Evolutionary conservation across 228 moss, liverwort and hornwort species (phyloP), one percentile per base, ranked within the genome.

Genomic region (Sphagnum fallax): DNA sequence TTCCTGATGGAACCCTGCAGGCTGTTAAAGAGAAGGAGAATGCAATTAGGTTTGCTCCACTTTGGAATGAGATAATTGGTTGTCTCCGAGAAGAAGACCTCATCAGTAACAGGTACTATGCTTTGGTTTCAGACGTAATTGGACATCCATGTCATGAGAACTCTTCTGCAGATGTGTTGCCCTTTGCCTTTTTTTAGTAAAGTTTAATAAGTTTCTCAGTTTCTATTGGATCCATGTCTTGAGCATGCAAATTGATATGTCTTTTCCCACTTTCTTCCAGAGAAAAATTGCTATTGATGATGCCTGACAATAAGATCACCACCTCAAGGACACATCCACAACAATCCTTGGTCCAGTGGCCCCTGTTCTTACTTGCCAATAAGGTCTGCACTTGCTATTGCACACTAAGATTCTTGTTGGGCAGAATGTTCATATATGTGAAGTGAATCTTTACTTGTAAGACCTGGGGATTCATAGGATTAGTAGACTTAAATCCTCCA

Each of bases 351-450:
- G 86, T 86, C 72, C 86, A 86, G 76, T 86, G 86, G 86, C 86
- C 86, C 69, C 72, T 86, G 52, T 86, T 86, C 72, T 76, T 86
- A 74, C 86, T 86, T 78, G 86, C 83, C 62, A 86, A 86, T 62
- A 86, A 86, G 86, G 86, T 86, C 47, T 72, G 70, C 16, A n/a
- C 6, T 50, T 50, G 48, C 55, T 50, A 32, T 32, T 32, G 32
- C 32, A 32, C 32, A 32, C 32, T 32, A 32, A 2, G 32, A 2
- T 32, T 32, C 32, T 32, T 32, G 32, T 32, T 32, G 32, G 32
- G 32, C 32, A 32, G 32, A 32, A 32, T 32, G 32, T 32, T 32
- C 32, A 32, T 32, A 32, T 32, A 32, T 32, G 32, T 32, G 2
- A 32, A 32, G 32, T 32, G 32, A 32, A 32, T 32, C 32, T 32